A percentile compares a stretch with the other conserved stretches of the same genome.
Conservation (phyloP, 164 flowering plant species). For the Chimonanthus praecox region DNA sequence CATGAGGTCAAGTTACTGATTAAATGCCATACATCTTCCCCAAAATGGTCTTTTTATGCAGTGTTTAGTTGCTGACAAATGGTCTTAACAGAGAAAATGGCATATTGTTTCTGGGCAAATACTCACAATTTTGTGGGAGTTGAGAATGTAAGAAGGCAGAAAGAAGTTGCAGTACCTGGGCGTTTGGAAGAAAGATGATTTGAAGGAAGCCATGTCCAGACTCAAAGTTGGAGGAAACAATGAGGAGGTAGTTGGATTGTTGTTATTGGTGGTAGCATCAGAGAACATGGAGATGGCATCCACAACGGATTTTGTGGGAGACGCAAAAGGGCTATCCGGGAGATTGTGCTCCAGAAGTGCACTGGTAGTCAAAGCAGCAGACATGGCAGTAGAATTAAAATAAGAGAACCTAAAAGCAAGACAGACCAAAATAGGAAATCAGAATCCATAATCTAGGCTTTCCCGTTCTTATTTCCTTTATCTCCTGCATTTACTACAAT, state of each 20-base stretch:
- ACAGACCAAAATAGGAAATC: not conserved
- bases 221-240: conserved; percentile 43
- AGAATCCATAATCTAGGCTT: not conserved
- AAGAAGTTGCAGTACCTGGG: conserved; percentile 43
- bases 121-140: too few species aligned
- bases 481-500: not conserved
- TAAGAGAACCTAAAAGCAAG: not conserved
- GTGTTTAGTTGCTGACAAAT: too few species aligned
- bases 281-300: conserved; percentile 21
- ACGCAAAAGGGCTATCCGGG: conserved; percentile 89
- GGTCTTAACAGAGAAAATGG: too few species aligned
- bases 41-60: too few species aligned
- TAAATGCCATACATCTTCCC: too few species aligned
- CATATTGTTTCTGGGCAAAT: too few species aligned
- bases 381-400: not conserved
- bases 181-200: conserved; percentile 70
- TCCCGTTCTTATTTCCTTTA: not conserved
- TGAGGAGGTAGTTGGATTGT: conserved; percentile 22
- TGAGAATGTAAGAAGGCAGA: too few species aligned
- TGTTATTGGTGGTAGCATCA: not conserved
- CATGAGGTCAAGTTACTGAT: too few species aligned
- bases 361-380: not conserved
- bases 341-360: conserved; percentile 72
- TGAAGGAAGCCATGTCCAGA: conserved; percentile 59
- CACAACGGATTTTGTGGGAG: conserved; percentile 37